Conservation (phyloP, 495 filamentous ascomycete genomes). For the Aspergillus heteromorphus region DNA sequence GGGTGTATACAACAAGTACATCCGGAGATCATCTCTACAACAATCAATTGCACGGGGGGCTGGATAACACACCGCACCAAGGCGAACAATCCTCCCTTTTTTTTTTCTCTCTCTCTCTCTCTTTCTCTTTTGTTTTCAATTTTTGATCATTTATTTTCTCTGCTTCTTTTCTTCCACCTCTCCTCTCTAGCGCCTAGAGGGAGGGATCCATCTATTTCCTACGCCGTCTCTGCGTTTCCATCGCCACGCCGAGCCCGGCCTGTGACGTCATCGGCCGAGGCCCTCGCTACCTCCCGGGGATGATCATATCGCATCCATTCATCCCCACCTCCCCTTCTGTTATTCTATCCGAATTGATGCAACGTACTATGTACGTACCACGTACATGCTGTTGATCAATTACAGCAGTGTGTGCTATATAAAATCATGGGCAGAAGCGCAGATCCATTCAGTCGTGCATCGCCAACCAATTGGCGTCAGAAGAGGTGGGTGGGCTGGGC, state of each 20-base stretch:
- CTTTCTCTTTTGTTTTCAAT: neutral
- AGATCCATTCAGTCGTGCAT: neutral
- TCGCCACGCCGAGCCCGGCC: neutral
- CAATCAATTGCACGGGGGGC: neutral
- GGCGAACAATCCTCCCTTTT: neutral
- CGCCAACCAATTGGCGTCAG: neutral
- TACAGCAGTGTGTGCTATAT: too few species aligned
- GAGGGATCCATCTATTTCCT: too few species aligned
- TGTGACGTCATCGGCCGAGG: slow-evolving; percentile 5
- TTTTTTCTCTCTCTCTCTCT: neutral
- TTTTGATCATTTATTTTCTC: too few species aligned
- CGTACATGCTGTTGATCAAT: too few species aligned
- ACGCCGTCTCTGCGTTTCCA: neutral
- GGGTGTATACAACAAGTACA: neutral
- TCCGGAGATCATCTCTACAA: neutral
- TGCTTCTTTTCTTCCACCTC: too few species aligned
- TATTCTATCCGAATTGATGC: too few species aligned
- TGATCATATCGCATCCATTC: neutral
- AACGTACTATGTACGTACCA: too few species aligned
- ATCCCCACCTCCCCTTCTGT: neutral
- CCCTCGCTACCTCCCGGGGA: neutral
- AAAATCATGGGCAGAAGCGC: too few species aligned
- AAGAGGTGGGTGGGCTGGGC: neutral
- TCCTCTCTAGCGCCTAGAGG: neutral
- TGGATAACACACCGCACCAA: neutral